Evolutionary conservation across 164 flowering plant genomes (phyloP).

Genomic region (Platanus orientalis): DNA sequence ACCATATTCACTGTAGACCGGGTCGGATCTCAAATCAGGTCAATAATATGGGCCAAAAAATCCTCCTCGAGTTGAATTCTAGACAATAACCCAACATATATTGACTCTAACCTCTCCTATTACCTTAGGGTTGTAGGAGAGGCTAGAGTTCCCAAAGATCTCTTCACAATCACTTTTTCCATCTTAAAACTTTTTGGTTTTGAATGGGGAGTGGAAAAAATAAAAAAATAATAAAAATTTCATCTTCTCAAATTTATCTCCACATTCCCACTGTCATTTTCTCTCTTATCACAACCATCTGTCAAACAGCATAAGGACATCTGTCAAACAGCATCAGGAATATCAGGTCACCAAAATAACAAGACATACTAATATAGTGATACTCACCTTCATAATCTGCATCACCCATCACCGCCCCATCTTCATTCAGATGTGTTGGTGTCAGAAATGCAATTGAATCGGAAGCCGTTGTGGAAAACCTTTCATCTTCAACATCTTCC

Average conservation of each 20-base stretch:
- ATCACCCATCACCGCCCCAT: slow-evolving; percentile 1
- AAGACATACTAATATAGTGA: neutral
- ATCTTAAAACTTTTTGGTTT: slow-evolving; percentile 24
- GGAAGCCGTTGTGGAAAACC: neutral
- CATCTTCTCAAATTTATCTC: slow-evolving; percentile 29
- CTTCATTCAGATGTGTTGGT: slow-evolving; percentile 6
- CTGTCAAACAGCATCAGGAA: too few relatives aligned
- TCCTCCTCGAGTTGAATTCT: too few relatives aligned
- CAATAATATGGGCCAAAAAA: too few relatives aligned
- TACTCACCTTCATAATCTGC: slow-evolving; percentile 22
- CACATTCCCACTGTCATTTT: neutral
- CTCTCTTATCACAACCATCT: slow-evolving; percentile 4
- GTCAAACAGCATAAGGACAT: slow-evolving; percentile 11
- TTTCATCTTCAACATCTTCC: slow-evolving; percentile 17
- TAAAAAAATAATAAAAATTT: slow-evolving; percentile 32
- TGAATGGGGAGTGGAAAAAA: slow-evolving; percentile 23
- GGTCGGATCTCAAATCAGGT: too few relatives aligned
- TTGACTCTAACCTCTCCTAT: too few relatives aligned
- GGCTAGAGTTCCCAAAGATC: slow-evolving; percentile 57
- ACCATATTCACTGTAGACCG: too few relatives aligned
- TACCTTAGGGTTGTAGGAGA: too few relatives aligned
- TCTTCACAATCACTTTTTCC: slow-evolving; percentile 37
- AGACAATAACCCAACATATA: too few relatives aligned
- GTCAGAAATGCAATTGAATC: slow-evolving; percentile 7
- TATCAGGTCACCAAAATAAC: slow-evolving; percentile 5